Evolutionary conservation across 2,329 filamentous ascomycete species (phyloP).

Genomic region (Fusarium floridanum): DNA sequence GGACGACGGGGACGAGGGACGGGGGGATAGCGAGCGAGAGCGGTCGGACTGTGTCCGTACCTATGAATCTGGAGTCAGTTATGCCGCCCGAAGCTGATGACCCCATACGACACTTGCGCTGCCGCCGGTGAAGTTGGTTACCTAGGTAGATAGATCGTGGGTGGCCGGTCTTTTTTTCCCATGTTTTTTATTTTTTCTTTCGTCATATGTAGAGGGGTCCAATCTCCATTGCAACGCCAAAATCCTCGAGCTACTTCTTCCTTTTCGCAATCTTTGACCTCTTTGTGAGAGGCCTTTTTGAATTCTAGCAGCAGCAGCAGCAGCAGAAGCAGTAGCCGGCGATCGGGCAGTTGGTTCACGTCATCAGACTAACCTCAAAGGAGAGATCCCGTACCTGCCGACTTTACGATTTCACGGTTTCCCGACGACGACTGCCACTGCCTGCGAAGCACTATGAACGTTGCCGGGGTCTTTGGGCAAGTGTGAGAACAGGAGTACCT

Average conservation of each 20-base stretch:
- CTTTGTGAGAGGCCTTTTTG: not conserved
- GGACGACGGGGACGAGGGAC: not conserved
- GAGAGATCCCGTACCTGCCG: slow-evolving; percentile 16
- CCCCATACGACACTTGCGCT: slow-evolving; percentile 14
- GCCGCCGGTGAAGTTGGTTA: slow-evolving; percentile 17
- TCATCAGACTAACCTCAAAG: slow-evolving; percentile 20
- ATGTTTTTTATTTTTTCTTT: not conserved
- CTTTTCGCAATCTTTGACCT: slow-evolving; percentile 9
- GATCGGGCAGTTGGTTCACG: slow-evolving; percentile 4
- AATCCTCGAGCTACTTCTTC: not conserved
- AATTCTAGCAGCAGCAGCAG: not conserved
- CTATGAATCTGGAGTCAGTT: slow-evolving; percentile 22
- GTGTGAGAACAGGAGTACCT: slow-evolving; percentile 6
- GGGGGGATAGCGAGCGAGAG: not conserved
- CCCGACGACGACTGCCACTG: slow-evolving; percentile 18
- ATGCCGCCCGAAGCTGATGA: slow-evolving; percentile 9
- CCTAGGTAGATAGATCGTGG: slow-evolving; percentile 17
- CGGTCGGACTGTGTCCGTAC: slow-evolving; percentile 13
- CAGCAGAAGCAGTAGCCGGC: not conserved
- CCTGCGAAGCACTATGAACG: slow-evolving; percentile 10
- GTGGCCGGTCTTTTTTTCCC: slow-evolving; percentile 4
- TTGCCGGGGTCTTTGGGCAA: slow-evolving; percentile 11
- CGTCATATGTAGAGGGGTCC: slow-evolving; percentile 12
- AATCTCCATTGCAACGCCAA: slow-evolving; percentile 21
- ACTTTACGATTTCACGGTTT: not conserved